These are phyloP conservation scores for Moricandia arvensis DNA, from an alignment of 345 rosid species.

Conservation along the genomic window DNA sequence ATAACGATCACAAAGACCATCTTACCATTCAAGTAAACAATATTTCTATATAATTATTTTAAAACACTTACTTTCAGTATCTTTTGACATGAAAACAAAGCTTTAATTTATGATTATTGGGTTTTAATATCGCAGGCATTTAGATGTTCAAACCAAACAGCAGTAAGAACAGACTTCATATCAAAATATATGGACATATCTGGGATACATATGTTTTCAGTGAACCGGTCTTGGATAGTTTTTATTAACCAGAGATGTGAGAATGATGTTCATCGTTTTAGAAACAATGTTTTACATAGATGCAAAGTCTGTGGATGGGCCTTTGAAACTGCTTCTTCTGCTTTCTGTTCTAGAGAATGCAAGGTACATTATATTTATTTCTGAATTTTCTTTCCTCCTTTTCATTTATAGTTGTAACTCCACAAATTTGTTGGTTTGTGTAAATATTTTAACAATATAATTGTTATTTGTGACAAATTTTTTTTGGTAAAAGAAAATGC, in stretches of 20 bases:
- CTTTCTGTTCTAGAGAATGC: slow-evolving; percentile 35
- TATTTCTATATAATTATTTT: background rate
- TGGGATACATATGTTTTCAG: background rate
- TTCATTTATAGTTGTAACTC: background rate
- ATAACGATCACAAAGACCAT: slow-evolving; percentile 11
- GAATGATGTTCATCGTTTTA: background rate
- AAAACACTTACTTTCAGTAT: too few species aligned
- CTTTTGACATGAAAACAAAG: background rate
- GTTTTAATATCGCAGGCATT: slow-evolving; percentile 11
- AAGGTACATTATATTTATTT: slow-evolving; percentile 18
- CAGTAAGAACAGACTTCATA: slow-evolving; percentile 8
- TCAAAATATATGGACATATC: slow-evolving; percentile 18
- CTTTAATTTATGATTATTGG: background rate
- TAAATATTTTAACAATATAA: background rate
- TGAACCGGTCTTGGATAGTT: background rate
- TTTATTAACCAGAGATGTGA: slow-evolving; percentile 23
- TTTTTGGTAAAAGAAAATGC: too few species aligned
- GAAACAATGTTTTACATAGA: slow-evolving; percentile 4
- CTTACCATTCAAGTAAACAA: slow-evolving; percentile 24
- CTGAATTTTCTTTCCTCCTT: background rate
- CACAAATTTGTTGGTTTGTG: background rate
- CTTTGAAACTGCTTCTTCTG: slow-evolving; percentile 15
- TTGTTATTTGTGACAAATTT: too few species aligned
- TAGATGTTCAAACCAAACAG: slow-evolving; percentile 21
- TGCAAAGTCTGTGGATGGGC: slow-evolving; percentile 30